Evolutionary conservation across 495 filamentous ascomycete species (phyloP), one percentile per base, ranked within the genome.

Genomic region (Talaromyces nanjingensis): DNA sequence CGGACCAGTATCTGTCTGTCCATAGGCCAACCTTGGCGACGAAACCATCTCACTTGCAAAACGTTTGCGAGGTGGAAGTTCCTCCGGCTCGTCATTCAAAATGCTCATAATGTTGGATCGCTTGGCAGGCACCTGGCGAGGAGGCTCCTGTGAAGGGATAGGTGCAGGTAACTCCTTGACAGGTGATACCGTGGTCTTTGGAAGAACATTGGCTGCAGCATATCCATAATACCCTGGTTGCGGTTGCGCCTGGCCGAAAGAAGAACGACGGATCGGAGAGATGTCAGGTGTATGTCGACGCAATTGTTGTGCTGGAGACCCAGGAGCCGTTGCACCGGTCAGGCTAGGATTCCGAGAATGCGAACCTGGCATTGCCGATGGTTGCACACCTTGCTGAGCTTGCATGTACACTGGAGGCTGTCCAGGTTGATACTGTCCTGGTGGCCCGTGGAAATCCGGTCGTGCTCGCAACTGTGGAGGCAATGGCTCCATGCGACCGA

Each of bases 21-120:
- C 58, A 59, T 72, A 75, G 0, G 68, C 66, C 3, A 68, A 64
- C 20, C 73, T 67, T n/a, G 71, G 73, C 52, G 73, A 72, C 16
- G 72, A 68, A 7, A 63, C 65, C 56, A 75, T 73, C 22, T 81
- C 77, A 59, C 72, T 74, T 49, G 78, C 77, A 64, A 79, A 76
- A 5, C 81, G 77, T 64, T 84, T 86, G 12, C 77, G 71, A 20
- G 81, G 81, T 60, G 81, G 80, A 20, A 81, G 81, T 27, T 86
- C 84, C 49, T 77, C 79, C 0, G 83, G 80, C 61, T 86, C 84
- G 45, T 83, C 81, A 64, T 86, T 86, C 29, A 86, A 70, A 58
- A 86, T 78, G 29, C 76, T 83, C 79, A 85, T 83, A 54, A 86
- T 84, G 47, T 81, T 86, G 16, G 83, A 86, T 31, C 79, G 81